Base-by-base conservation (phyloP, 768 basidiomycete genomes). In the Tephrocybe rancida region DNA sequence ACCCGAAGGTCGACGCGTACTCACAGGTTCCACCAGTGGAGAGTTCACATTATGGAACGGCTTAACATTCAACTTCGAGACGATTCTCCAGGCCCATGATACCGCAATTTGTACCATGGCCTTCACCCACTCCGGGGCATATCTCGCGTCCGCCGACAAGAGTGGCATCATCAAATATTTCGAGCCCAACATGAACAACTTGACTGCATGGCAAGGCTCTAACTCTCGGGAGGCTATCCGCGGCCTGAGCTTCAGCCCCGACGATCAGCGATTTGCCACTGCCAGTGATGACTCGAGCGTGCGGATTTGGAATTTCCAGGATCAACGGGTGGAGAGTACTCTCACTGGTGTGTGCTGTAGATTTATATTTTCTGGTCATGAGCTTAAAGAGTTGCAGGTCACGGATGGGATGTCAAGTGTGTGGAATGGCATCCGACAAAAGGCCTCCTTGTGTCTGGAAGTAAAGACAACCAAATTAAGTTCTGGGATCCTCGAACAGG, bases 21-120 rank as follows among this genome's bases (percentile, higher is more conserved):
- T 98, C 43, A 98, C 97, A 2, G 97, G 97, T 16, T 95, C 95
- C 10, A 94, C 95, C 19, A 93, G 90, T 57, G 97, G 97, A 42
- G 97, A 98, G 73, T 98, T 99, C 71, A 98, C 96, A 1, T 82
- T 98, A 5, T 98, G 97, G 97, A 99, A 99, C 61, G 96, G 96
- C 24, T 80, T 96, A 21, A 98, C 97, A 0, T 99, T 98, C 85
- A 99, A 98, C 73, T 99, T 98, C 65, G 97, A 99, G 71, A 97
- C 96, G 0, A 98, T 99, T 61, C 83, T 98, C n/a, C 96, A 98
- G 73, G 96, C 95, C 1, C 97, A 99, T 70, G 97, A 99, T 65
- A 87, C 89, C 1, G 90, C 94, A 34, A 91, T 99, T 52, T 93
- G 95, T 34, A 82, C 93, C 0, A 83, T 98, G 67, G 74, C 82